Percentiles rank a stretch among this genome's conserved stretches.
Conservation (phyloP, 164 flowering plant genomes). For the Amborella trichopoda region DNA sequence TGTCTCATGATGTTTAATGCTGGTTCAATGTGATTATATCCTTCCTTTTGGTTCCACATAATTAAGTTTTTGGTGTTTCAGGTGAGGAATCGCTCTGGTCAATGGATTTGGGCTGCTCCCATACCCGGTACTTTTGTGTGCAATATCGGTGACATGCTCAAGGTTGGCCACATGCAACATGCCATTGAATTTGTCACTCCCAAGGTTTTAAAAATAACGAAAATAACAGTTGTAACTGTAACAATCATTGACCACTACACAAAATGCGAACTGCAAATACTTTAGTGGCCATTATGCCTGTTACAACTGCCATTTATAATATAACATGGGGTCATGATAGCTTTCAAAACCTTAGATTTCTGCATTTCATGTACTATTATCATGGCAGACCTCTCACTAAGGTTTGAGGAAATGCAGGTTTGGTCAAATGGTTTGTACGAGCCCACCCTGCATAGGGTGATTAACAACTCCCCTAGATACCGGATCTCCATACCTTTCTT, state of each 20-base stretch:
- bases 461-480: conserved; percentile 48
- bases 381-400: background rate
- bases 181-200: background rate
- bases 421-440: conserved; percentile 77
- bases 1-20: no score
- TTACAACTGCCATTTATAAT: no score
- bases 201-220: background rate
- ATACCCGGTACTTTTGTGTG: conserved; percentile 93
- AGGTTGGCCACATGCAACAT: conserved; percentile 26
- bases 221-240: no score
- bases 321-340: no score
- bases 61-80: conserved; percentile 17
- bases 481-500: conserved; percentile 80
- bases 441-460: conserved; percentile 74
- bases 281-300: no score
- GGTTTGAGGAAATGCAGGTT: conserved; percentile 32
- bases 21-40: no score
- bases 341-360: no score
- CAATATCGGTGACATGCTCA: conserved; percentile 95
- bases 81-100: conserved; percentile 82
- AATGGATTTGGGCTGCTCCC: conserved; percentile 83
- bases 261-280: background rate
- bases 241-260: background rate
- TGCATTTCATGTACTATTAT: background rate
- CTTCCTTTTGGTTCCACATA: no score